These are phyloP conservation scores for Triticum urartu DNA, from an alignment of 176 grass and related monocot species.

Conservation along the genomic window DNA sequence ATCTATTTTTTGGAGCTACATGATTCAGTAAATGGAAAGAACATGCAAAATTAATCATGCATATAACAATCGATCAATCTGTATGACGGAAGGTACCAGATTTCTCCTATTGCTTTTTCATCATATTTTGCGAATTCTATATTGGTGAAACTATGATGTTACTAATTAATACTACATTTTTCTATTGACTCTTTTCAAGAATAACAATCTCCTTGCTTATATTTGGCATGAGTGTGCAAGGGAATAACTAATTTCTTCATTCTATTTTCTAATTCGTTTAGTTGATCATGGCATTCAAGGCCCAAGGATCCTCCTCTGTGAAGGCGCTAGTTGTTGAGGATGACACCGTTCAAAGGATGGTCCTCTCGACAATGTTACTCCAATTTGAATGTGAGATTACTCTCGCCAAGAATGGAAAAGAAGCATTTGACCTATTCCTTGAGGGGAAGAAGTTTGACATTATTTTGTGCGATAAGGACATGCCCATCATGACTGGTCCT, in stretches of 20 bases:
- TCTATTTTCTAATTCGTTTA: not conserved
- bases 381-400: not conserved
- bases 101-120: not conserved
- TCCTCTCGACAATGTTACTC: not conserved
- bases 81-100: not conserved
- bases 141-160: not conserved
- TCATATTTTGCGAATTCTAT: not conserved
- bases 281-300: not conserved
- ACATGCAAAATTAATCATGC: not conserved
- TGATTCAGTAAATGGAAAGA: not conserved
- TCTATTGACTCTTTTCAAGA: not conserved
- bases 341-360: not conserved
- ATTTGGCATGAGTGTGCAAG: not conserved
- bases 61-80: not conserved
- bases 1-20: not conserved
- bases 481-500: constrained; percentile 28
- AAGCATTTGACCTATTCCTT: constrained; percentile 28
- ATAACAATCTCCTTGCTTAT: not conserved
- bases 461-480: constrained; percentile 22
- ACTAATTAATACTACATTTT: not conserved
- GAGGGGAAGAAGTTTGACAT: constrained; percentile 32
- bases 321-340: constrained; percentile 20
- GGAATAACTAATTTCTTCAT: not conserved
- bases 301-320: not conserved
- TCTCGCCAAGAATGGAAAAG: constrained; percentile 22